phyloP scores from a whole-genome alignment of 2,329 filamentous ascomycete genomes.

The Phialocephala subalpina region DNA sequence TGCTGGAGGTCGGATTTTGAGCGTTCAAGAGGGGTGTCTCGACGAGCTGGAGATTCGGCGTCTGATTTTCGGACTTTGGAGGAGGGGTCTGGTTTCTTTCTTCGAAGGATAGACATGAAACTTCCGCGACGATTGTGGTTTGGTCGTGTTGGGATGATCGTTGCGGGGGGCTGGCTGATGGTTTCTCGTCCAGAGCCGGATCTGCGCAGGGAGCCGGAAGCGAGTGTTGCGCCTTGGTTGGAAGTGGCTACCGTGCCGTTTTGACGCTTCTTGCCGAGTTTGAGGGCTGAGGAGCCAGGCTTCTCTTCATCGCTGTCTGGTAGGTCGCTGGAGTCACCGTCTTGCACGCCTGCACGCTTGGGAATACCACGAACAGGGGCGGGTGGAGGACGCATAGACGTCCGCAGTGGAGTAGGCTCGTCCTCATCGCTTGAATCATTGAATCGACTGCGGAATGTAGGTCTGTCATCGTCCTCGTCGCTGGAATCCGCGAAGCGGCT shows the following conservation, averaged over 20 bases:
- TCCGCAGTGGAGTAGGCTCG: slow-evolving; percentile 35
- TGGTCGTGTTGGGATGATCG: slow-evolving; percentile 35
- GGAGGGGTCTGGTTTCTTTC: slow-evolving; percentile 63
- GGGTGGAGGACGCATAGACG: slow-evolving; percentile 31
- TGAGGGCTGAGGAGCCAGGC: slow-evolving; percentile 39
- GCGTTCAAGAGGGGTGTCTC: slow-evolving; percentile 69
- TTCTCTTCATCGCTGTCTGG: slow-evolving; percentile 66
- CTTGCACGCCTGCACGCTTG: slow-evolving; percentile 54
- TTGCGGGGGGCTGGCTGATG: slow-evolving; percentile 32
- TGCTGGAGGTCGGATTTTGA: slow-evolving; percentile 60
- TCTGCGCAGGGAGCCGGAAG: slow-evolving; percentile 46
- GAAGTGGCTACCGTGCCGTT: slow-evolving; percentile 26
- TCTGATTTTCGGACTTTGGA: slow-evolving; percentile 63
- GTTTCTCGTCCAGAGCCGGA: slow-evolving; percentile 46
- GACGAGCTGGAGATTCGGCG: slow-evolving; percentile 65
- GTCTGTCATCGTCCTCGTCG: slow-evolving; percentile 43
- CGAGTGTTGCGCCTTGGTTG: slow-evolving; percentile 31
- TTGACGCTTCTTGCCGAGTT: slow-evolving; percentile 20
- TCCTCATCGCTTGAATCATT: slow-evolving; percentile 69
- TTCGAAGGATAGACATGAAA: slow-evolving; percentile 68
- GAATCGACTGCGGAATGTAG: slow-evolving; percentile 58
- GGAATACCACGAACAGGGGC: slow-evolving; percentile 58
- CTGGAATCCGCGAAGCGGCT: slow-evolving; percentile 46
- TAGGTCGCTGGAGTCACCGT: slow-evolving; percentile 67
- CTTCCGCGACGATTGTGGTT: slow-evolving; percentile 54